Percentiles rank a stretch among this genome's conserved stretches.
phyloP scores from a whole-genome alignment of 2,329 filamentous ascomycete genomes.

The Ceratocystis eucalypticola region DNA sequence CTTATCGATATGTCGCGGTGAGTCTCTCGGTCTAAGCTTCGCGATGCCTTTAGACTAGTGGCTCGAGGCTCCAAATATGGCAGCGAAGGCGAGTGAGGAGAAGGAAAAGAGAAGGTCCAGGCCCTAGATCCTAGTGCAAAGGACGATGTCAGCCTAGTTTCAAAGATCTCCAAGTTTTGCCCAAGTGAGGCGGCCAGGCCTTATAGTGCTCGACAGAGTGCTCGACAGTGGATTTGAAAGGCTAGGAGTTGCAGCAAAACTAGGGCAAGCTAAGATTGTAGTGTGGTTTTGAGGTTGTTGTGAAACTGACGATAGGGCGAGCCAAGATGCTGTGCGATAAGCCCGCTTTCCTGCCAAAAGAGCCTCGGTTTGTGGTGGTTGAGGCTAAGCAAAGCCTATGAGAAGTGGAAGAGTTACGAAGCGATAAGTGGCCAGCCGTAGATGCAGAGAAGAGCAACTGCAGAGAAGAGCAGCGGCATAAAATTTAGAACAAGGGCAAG shows the following conservation, averaged over 20 bases:
- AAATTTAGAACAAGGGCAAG: not conserved
- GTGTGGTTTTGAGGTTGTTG: not conserved
- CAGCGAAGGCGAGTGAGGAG: not conserved
- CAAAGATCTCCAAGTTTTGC: not conserved
- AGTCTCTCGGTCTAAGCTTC: not conserved
- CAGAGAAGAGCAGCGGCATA: not conserved
- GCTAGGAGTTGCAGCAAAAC: not conserved
- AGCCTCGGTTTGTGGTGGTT: not conserved
- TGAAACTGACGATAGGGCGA: not conserved
- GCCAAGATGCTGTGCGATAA: not conserved
- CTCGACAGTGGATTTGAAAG: not conserved
- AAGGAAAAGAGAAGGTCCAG: not conserved
- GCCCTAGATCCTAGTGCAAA: not conserved
- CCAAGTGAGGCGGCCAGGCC: not conserved
- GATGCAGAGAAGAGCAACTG: not conserved
- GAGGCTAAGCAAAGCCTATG: not conserved
- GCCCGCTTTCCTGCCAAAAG: not conserved
- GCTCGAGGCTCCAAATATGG: not conserved
- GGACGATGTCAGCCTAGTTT: not conserved
- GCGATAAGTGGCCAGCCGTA: not conserved
- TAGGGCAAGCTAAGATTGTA: not conserved
- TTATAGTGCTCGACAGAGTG: not conserved
- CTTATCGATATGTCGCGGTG: not conserved
- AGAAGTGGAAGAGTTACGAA: not conserved
- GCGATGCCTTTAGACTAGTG: not conserved